Evolutionary conservation across 768 basidiomycete species (phyloP), one percentile per base, ranked within the genome.

Genomic region (Gloeopeniophorella convolvens): DNA sequence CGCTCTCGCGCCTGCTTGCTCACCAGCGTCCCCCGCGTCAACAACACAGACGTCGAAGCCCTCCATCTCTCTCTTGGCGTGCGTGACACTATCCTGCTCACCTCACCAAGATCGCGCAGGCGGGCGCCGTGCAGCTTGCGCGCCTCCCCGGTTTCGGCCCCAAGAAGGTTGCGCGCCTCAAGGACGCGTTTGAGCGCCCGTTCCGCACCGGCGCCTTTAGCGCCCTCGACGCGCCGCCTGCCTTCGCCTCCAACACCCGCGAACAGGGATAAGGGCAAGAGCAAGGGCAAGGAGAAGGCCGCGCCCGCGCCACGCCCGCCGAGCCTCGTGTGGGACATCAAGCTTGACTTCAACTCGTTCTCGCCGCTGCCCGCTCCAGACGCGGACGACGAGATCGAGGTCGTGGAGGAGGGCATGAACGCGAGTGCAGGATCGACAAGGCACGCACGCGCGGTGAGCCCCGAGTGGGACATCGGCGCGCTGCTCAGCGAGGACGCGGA

Each of bases 41-140:
- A 98, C 69, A 96, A 95, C 73, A 98, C 95, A 3, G 96, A 99
- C 60, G 91, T 94, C 1, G 83, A 90, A 67, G 97, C 95, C 3
- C 72, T 99, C 34, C 79, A 89, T 18, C 84, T 84, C 2, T 85
- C 90, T 15, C 84, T 94, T 59, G 94, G 93, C 30, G 95, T 97
- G 70, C 50, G 84, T 44, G 18, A 20, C 23, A 13, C 18, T 18
- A 10, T 30, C 23, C 15, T 37, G 3, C 33, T 55, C 39, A 88
- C 60, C 91, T 98, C 62, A 78, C 85, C 2, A 80, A 82, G 49
- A 89, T 98, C 26, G 77, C 87, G 9, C 75, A 70, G 43, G 83
- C 89, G 5, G 79, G 82, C 1, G 61, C 82, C 1, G 85, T 88
- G 50, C 80, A 84, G 56, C 70, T 99, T 2, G 79, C 84, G 51